Conservation (phyloP, 1,284 basidiomycete species). For the Heterobasidion irregulare region DNA sequence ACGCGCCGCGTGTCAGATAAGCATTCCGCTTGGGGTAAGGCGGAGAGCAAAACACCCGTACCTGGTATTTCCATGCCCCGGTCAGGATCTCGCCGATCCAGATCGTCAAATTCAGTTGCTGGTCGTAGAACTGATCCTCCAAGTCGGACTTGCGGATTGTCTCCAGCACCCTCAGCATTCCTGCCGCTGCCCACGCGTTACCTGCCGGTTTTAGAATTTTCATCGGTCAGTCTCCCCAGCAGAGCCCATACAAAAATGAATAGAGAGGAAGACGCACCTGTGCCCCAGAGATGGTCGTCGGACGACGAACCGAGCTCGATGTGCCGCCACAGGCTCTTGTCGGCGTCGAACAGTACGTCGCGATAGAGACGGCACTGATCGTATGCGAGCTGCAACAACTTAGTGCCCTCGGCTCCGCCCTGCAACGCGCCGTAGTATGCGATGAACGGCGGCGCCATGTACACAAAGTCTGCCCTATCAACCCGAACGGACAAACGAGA, state of each 20-base stretch:
- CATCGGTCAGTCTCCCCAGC: too few species aligned
- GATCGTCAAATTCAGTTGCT: conserved; percentile 38
- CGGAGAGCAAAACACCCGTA: conserved; percentile 13
- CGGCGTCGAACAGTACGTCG: conserved; percentile 29
- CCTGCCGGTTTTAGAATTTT: conserved; percentile 20
- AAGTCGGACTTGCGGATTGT: conserved; percentile 43
- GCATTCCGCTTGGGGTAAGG: neutral
- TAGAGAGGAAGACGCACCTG: conserved; percentile 12
- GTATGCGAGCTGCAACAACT: conserved; percentile 52
- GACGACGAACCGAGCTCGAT: conserved; percentile 37
- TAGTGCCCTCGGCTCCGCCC: conserved; percentile 29
- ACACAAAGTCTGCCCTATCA: conserved; percentile 44
- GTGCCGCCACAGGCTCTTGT: conserved; percentile 45
- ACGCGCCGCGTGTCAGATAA: neutral
- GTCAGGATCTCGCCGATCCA: conserved; percentile 57
- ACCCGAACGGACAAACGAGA: neutral
- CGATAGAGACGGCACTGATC: conserved; percentile 64
- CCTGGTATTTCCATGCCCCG: conserved; percentile 41
- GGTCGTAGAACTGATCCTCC: conserved; percentile 26
- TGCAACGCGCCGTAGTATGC: conserved; percentile 59
- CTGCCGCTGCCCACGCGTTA: conserved; percentile 63
- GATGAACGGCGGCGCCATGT: conserved; percentile 76
- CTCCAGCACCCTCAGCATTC: conserved; percentile 54
- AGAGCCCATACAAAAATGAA: too few species aligned
- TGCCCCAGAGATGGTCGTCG: conserved; percentile 45